phyloP scores from a whole-genome alignment of 345 rosid species.

The Turnera subulata region DNA sequence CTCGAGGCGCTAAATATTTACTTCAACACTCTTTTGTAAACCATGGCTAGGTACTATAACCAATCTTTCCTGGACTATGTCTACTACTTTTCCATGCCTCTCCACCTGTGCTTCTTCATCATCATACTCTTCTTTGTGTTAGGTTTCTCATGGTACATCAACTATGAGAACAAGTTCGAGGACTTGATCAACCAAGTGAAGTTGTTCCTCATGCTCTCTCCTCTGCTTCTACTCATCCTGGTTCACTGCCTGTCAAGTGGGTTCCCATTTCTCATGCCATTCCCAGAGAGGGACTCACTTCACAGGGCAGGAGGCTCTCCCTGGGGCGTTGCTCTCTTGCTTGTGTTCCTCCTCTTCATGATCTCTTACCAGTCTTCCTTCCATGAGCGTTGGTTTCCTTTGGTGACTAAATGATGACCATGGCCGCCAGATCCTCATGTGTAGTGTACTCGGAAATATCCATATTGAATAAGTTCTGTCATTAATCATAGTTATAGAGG shows the following conservation, averaged over 20 bases:
- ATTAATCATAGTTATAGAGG: too few species aligned
- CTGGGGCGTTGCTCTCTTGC: conserved; percentile 34
- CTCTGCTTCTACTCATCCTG: conserved; percentile 39
- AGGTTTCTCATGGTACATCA: conserved; percentile 51
- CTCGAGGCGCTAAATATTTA: too few species aligned
- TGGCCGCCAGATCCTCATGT: too few species aligned
- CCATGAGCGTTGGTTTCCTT: conserved; percentile 39
- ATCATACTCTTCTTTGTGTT: conserved; percentile 27
- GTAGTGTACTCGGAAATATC: too few species aligned
- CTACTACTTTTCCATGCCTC: conserved; percentile 28
- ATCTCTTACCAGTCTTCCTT: conserved; percentile 35
- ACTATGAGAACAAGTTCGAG: conserved; percentile 39
- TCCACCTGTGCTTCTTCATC: conserved; percentile 42
- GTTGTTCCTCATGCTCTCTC: conserved; percentile 44
- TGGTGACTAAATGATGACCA: not conserved
- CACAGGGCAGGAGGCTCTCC: conserved; percentile 44
- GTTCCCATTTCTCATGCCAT: conserved; percentile 17
- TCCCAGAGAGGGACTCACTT: conserved; percentile 41
- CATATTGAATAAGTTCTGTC: too few species aligned
- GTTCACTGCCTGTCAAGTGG: conserved; percentile 36
- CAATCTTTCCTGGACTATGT: conserved; percentile 27
- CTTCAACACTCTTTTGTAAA: not conserved
- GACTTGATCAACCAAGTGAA: conserved; percentile 40
- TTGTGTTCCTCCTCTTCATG: conserved; percentile 32
- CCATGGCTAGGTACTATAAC: conserved; percentile 15